Evolutionary conservation across 768 basidiomycete genomes (phyloP), one percentile per base, ranked within the genome.

Genomic region (Neoboletus magnificus): DNA sequence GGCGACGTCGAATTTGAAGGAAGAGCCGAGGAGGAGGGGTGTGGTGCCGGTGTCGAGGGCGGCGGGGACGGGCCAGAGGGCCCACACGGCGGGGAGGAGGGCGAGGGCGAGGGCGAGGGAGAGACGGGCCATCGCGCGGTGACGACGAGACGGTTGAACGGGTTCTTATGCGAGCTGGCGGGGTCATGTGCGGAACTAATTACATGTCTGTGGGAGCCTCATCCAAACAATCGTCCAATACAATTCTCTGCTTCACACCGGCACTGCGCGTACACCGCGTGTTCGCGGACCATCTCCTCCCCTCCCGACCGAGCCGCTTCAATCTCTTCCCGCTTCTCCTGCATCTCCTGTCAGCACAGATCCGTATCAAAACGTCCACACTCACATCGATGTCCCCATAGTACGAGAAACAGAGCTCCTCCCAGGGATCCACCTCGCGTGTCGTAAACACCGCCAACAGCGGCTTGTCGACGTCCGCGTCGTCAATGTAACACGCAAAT

Each of bases 321-420:
- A 2, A 67, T 57, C 46, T 62, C 61, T 3, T 61, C 63, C 13
- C 59, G 58, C 18, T 69, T 69, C 25, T 69, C 61, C 67, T 68
- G 27, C 1, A 40, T 15, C 18, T 9, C 2, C 0, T 3, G 18
- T 58, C 36, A 56, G 48, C 40, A 39, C 29, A 8, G 4, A 6
- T 13, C 5, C 42, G 20, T 25, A 0, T 1, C 13, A 22, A 3
- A 1, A 22, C 3, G 3, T 29, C 15, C 3, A 0, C 41, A 56
- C 56, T 78, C 70, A 50, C 76, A 62, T 77, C 76, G 6, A 75
- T 76, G n/a, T 73, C 79, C 1, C 91, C 90, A 46, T 67, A 72
- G 67, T 93, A 93, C 13, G 82, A 85, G 66, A 93, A 93, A 57
- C 83, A 87, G 9, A 93, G 76, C 61, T 93, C 91, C 57, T 91